Conservation (phyloP, 768 basidiomycete species). For the Pulveroboletus sp. region DNA sequence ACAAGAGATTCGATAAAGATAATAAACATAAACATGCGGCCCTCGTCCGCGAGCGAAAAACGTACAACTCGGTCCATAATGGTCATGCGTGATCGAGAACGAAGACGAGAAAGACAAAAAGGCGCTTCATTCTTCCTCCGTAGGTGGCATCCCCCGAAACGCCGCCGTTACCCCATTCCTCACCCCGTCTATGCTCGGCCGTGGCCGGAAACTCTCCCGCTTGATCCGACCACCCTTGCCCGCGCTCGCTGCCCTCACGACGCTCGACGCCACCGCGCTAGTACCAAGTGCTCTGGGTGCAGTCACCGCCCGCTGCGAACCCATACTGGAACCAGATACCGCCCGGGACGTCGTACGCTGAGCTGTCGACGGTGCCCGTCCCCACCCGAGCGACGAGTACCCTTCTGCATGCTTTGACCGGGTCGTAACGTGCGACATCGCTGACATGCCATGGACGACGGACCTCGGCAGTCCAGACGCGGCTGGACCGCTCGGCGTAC, state of each 20-base stretch:
- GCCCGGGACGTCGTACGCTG: slow-evolving; percentile 29
- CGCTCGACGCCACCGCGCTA: slow-evolving; percentile 6
- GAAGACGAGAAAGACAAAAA: background rate
- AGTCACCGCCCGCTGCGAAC: slow-evolving; percentile 5
- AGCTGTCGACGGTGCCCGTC: slow-evolving; percentile 33
- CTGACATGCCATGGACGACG: background rate
- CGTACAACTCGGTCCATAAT: background rate
- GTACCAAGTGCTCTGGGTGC: slow-evolving; percentile 15
- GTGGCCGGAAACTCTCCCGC: slow-evolving; percentile 80
- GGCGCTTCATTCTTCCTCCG: slow-evolving; percentile 22
- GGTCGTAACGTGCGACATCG: slow-evolving; percentile 17
- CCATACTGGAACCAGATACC: slow-evolving; percentile 8
- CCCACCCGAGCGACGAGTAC: slow-evolving; percentile 30
- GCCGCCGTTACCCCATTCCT: slow-evolving; percentile 3
- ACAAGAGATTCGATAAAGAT: slow-evolving; percentile 25
- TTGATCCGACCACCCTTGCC: slow-evolving; percentile 51
- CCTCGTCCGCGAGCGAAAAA: slow-evolving; percentile 23
- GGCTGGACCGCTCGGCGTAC: slow-evolving; percentile 25
- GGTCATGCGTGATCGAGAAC: background rate
- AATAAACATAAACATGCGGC: slow-evolving; percentile 4
- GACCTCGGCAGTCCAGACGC: slow-evolving; percentile 15
- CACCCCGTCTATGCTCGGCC: slow-evolving; percentile 61
- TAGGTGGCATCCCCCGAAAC: slow-evolving; percentile 26
- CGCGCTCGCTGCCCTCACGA: slow-evolving; percentile 12
- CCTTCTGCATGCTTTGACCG: slow-evolving; percentile 28